A percentile compares a stretch with the other conserved stretches of the same genome.
phyloP scores from a whole-genome alignment of 139 green algal species.

The Pseudopediastrum boryanum region DNA sequence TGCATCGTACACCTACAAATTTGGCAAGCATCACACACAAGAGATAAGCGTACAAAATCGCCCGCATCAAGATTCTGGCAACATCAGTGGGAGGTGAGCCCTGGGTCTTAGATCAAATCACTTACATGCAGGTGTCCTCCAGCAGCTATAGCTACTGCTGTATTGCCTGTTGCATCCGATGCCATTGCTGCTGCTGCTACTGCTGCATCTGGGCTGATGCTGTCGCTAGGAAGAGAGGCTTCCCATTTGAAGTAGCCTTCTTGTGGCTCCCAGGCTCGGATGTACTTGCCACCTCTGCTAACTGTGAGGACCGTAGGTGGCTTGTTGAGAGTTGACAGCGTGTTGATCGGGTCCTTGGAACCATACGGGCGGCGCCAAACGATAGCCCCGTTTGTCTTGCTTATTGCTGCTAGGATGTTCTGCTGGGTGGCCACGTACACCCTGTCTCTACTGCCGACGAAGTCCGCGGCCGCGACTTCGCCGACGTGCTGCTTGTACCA shows the following conservation, averaged over 20 bases:
- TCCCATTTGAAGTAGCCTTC: slow-evolving; percentile 54
- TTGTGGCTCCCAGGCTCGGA: slow-evolving; percentile 55
- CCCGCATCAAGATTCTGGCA: too few relatives aligned
- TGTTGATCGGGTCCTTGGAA: slow-evolving; percentile 9
- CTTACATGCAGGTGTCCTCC: too few relatives aligned
- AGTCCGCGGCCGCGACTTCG: slow-evolving; percentile 29
- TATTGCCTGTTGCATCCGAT: neutral
- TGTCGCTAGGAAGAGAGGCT: neutral
- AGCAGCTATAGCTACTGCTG: neutral
- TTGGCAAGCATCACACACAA: too few relatives aligned
- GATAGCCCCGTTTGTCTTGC: slow-evolving; percentile 60
- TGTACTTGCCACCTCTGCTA: slow-evolving; percentile 26
- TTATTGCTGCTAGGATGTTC: slow-evolving; percentile 60
- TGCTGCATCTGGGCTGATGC: neutral
- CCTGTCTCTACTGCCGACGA: slow-evolving; percentile 43
- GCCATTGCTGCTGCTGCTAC: neutral
- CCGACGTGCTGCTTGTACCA: slow-evolving; percentile 81
- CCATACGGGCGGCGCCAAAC: slow-evolving; percentile 66
- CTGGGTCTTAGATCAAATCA: too few relatives aligned
- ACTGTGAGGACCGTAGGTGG: slow-evolving; percentile 40
- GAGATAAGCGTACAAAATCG: too few relatives aligned
- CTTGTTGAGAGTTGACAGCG: slow-evolving; percentile 30
- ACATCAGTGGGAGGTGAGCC: too few relatives aligned
- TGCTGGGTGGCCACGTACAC: slow-evolving; percentile 58
- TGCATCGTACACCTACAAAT: too few relatives aligned